Base-by-base conservation (phyloP, 2,329 filamentous ascomycete species). In the Truncatella angustata region DNA sequence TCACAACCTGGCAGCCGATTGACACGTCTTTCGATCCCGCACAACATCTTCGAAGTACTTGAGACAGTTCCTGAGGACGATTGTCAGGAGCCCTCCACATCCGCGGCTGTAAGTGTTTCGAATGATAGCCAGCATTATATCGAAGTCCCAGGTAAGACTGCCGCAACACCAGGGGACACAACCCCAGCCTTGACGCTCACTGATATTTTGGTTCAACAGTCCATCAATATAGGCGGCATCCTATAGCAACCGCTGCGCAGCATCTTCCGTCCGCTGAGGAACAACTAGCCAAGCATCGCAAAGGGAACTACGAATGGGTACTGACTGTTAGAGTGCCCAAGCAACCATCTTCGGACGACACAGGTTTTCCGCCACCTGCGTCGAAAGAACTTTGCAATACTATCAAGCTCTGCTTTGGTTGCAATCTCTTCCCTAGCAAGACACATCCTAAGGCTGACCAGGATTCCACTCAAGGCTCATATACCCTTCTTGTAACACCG, bases 381-480 rank as follows among this genome's bases (percentile, higher is more conserved):
- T 16, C 46, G 39, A 47, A 49, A 34, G 28, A n/a, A n/a, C 16
- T 6, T 20, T 7, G 26, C 26, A 40, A 56, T 14, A 20, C 46
- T 23, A 65, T 59, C 49, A 69, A 67, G 57, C 62, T 75, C 16
- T 75, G 67, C 54, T 75, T 79, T 57, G 80, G 79, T 52, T 82
- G 79, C 68, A 83, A 80, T 59, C 64, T 83, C 51, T 60, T 83
- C 54, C 69, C 69, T 43, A 70, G 70, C 54, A 59, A 58, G 36
- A 58, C 58, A n/a, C 53, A 58, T 30, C 42, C n/a, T n/a, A n/a
- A 56, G 26, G 51, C 56, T n/a, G 53, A 59, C 40, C 54, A 61
- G 34, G 54, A 58, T 42, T 50, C 54, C 52, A 52, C 57, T 43
- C 66, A 70, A 69, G 64, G 73, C 64, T 68, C 64, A 20, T 79